These are phyloP conservation scores for Meripilus lineatus DNA, from an alignment of 1,284 basidiomycete species.

Conservation along the genomic window DNA sequence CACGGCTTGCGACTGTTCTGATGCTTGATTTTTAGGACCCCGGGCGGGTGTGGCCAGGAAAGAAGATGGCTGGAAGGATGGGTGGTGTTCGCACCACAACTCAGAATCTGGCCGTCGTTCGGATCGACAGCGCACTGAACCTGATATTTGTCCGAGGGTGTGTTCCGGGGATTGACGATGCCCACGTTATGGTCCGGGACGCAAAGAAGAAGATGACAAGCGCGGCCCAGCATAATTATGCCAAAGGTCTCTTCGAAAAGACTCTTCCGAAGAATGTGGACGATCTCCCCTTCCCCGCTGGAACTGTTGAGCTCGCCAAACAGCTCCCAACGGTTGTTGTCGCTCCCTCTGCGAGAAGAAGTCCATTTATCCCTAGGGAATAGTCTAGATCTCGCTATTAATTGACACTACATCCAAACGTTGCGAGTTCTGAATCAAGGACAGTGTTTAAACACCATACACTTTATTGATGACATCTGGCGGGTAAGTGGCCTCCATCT, in stretches of 20 bases:
- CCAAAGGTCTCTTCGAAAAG: constrained; percentile 76
- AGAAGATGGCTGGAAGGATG: constrained; percentile 97
- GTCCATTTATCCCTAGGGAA: constrained; percentile 73
- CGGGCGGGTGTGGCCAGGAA: constrained; percentile 91
- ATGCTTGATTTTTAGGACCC: constrained; percentile 66
- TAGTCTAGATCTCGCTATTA: too few relatives aligned
- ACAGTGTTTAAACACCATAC: too few relatives aligned
- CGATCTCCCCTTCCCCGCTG: constrained; percentile 89
- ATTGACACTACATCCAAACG: too few relatives aligned
- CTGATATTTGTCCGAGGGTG: constrained; percentile 83
- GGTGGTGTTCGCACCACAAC: constrained; percentile 81
- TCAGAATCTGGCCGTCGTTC: constrained; percentile 88
- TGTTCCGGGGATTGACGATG: constrained; percentile 73
- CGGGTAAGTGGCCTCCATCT: too few relatives aligned
- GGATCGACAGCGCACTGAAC: constrained; percentile 83
- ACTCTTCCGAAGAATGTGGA: constrained; percentile 81
- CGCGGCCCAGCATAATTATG: constrained; percentile 57
- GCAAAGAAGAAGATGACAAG: constrained; percentile 80
- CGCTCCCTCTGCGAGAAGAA: constrained; percentile 66
- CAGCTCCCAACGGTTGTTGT: constrained; percentile 59
- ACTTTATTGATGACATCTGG: too few relatives aligned
- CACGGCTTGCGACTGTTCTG: too few relatives aligned
- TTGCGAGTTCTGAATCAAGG: too few relatives aligned
- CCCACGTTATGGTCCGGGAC: constrained; percentile 69
- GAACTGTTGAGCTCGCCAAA: constrained; percentile 74